Base-by-base conservation (phyloP, 306 rosid species). In the Astragalus glycyphyllos region DNA sequence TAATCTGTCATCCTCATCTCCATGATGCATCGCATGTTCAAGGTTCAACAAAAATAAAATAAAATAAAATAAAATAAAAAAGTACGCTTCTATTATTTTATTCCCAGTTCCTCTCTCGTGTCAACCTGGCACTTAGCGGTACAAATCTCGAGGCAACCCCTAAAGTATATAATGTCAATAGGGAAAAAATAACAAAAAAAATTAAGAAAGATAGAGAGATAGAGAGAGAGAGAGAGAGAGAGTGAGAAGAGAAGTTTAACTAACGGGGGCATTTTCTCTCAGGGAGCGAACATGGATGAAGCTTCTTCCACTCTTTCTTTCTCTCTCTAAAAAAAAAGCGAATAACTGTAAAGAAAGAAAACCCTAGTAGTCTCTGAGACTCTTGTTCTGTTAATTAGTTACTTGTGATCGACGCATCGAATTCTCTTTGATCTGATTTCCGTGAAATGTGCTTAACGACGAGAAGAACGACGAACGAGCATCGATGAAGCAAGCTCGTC, bases 401-500 rank as follows among this genome's bases (percentile, higher is more conserved):
- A 8, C 91, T 77, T 82, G 78, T 11, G 15, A 42, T 71, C 60
- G 73, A 88, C 81, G 96, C 90, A 79, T 83, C 77, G 72, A 71
- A 71, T 86, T 73, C 76, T 42, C 53, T 38, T 73, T 70, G 87
- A 83, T 82, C 80, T 45, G 85, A 67, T 70, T 62, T 83, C 67
- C 57, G 71, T 80, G 85, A 83, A 81, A 90, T 90, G 92, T 72
- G 87, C 61, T 38, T 75, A 68, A 74, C 66, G 79, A 72, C 66
- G 79, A 72, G 47, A 55, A 72, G 47, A 55, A 46, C 55, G 74
- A 26, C 57, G 68, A 68, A 49, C 40, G 45, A 64, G 49, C 84
- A 86, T 87, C 85, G 84, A 94, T 95, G 99, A 95, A 77, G 82
- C 82, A 78, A n/a, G 57, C 82, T 77, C 88, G 72, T 67, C 87